phyloP scores from a whole-genome alignment of 2,329 filamentous ascomycete genomes.

The Paramyrothecium sp. region DNA sequence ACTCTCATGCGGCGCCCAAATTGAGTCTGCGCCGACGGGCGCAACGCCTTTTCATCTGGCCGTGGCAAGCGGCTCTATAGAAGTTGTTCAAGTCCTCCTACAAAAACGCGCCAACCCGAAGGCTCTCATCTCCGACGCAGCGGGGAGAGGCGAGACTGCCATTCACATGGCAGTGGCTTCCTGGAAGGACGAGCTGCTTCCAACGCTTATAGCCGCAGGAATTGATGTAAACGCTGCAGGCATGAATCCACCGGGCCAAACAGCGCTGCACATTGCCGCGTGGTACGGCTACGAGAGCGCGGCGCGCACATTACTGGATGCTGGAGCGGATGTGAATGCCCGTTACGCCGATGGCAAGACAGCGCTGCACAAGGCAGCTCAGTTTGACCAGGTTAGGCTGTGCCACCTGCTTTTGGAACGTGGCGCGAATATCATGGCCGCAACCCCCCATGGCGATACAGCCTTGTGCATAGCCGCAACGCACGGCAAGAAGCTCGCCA shows the following conservation, averaged over 20 bases:
- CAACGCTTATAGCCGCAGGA: neutral
- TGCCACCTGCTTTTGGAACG: neutral
- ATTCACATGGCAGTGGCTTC: neutral
- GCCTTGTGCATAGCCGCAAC: neutral
- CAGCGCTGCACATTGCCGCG: neutral
- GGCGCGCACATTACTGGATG: neutral
- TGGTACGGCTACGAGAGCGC: neutral
- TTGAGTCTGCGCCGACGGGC: neutral
- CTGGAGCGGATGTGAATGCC: neutral
- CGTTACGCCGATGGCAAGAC: neutral
- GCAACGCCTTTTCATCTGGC: neutral
- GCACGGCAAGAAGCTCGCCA: neutral
- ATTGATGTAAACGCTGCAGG: neutral
- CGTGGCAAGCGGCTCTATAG: neutral
- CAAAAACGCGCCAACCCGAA: neutral
- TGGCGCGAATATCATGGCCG: neutral
- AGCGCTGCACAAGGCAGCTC: neutral
- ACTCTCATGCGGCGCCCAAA: neutral
- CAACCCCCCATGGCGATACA: neutral
- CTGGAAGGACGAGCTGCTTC: neutral
- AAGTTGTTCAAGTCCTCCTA: neutral
- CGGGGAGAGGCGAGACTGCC: neutral
- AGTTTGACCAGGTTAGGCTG: neutral
- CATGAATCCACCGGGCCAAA: neutral
- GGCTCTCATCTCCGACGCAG: neutral